Conservation (phyloP, 257 asterid genomes). For the Nyctanthes arbortristis region DNA sequence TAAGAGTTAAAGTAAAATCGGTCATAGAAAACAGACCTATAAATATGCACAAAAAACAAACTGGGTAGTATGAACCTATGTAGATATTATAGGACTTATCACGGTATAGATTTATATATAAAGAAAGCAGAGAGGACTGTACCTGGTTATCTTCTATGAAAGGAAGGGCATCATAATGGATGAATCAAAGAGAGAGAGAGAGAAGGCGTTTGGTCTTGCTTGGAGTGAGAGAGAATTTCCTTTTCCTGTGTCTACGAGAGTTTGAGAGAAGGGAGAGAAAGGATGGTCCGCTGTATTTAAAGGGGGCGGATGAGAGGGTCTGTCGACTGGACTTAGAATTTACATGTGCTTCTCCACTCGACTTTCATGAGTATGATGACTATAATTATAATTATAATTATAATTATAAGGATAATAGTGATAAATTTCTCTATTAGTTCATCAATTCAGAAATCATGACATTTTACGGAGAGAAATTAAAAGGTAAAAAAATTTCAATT, state of each 20-base stretch:
- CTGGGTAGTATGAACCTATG: not conserved
- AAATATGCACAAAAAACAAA: slow-evolving; percentile 28
- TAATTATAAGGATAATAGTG: no score
- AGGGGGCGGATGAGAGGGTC: no score
- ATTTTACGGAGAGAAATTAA: no score
- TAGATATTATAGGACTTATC: slow-evolving; percentile 17
- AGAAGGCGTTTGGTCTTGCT: not conserved
- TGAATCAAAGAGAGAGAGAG: slow-evolving; percentile 44
- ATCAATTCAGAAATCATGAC: no score
- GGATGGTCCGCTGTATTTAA: slow-evolving; percentile 2
- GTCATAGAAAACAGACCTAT: slow-evolving; percentile 13
- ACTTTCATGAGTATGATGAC: no score
- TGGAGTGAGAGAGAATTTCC: not conserved
- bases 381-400: no score
- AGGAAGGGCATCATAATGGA: slow-evolving; percentile 34
- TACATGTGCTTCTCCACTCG: no score
- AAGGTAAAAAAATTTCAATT: no score
- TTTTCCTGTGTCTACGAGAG: slow-evolving; percentile 22
- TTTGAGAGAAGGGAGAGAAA: slow-evolving; percentile 24
- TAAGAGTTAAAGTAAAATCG: slow-evolving; percentile 38
- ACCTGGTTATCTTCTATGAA: slow-evolving; percentile 37
- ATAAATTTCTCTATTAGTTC: no score
- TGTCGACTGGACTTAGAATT: no score
- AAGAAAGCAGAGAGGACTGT: slow-evolving; percentile 17
- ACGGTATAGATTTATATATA: not conserved